These are phyloP conservation scores for Lathyrus tuberosus DNA, from an alignment of 306 rosid species.

Conservation along the genomic window DNA sequence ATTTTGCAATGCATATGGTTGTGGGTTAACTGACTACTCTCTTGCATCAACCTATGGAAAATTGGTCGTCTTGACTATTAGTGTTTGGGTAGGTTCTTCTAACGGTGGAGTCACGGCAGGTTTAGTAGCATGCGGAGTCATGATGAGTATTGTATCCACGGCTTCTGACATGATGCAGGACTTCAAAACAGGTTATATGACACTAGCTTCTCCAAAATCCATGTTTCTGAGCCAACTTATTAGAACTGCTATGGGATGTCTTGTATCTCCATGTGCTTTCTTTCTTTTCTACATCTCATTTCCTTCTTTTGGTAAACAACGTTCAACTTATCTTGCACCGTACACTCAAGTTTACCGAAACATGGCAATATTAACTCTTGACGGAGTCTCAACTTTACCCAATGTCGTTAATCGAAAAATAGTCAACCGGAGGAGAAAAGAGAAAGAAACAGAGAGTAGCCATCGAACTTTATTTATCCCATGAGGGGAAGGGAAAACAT, in stretches of 20 bases:
- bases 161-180: conserved; percentile 61
- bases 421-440: too few species aligned
- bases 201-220: conserved; percentile 54
- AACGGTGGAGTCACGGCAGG: conserved; percentile 53
- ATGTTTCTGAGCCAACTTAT: conserved; percentile 57
- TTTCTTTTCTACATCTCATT: conserved; percentile 53
- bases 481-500: too few species aligned
- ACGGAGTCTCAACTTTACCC: too few species aligned
- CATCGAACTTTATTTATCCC: too few species aligned
- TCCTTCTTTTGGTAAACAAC: background rate
- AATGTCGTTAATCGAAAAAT: too few species aligned
- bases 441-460: too few species aligned
- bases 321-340: too few species aligned
- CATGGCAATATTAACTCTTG: too few species aligned
- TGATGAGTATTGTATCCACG: conserved; percentile 61
- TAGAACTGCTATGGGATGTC: conserved; percentile 51
- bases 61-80: conserved; percentile 49
- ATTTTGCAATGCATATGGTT: conserved; percentile 47
- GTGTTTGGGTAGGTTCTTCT: conserved; percentile 54
- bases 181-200: conserved; percentile 59
- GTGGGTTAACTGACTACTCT: conserved; percentile 62
- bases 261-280: conserved; percentile 58
- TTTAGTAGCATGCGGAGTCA: conserved; percentile 61
- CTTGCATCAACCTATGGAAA: conserved; percentile 59
- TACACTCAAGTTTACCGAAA: too few species aligned